Evolutionary conservation across 1,284 basidiomycete species (phyloP).

Genomic region (Ustilago lituana): DNA sequence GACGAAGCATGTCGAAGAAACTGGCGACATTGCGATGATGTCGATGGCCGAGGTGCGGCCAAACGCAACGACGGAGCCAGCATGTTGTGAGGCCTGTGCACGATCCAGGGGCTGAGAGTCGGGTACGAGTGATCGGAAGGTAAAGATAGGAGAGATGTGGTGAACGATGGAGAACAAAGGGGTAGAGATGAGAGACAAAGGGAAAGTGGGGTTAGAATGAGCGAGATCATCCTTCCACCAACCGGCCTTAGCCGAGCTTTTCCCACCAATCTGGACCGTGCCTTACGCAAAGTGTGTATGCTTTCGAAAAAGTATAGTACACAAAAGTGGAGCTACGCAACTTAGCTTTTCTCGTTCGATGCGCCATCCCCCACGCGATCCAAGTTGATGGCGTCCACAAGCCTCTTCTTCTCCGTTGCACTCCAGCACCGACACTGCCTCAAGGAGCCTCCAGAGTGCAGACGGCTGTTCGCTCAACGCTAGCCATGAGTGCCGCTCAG

Average conservation of each 20-base stretch:
- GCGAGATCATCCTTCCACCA: not conserved
- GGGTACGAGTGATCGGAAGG: too few relatives aligned
- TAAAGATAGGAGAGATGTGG: too few relatives aligned
- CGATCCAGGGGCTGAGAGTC: too few relatives aligned
- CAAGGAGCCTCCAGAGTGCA: too few relatives aligned
- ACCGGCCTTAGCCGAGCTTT: conserved; percentile 7
- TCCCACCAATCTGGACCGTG: conserved; percentile 3
- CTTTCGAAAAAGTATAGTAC: too few relatives aligned
- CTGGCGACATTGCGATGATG: conserved; percentile 3
- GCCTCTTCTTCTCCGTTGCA: too few relatives aligned
- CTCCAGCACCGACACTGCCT: too few relatives aligned
- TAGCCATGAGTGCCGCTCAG: conserved; percentile 8
- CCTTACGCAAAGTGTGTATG: not conserved
- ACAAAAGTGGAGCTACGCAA: too few relatives aligned
- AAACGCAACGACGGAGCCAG: conserved; percentile 28
- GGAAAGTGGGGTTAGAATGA: not conserved
- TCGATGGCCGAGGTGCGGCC: conserved; percentile 14
- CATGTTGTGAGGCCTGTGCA: conserved; percentile 19
- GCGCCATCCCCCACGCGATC: too few relatives aligned
- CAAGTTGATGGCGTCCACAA: too few relatives aligned
- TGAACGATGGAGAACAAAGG: too few relatives aligned
- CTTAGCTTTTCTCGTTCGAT: too few relatives aligned
- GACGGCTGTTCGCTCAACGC: not conserved
- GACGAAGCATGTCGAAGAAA: conserved; percentile 21
- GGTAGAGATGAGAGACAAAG: not conserved